Base-by-base conservation (phyloP, 352 stramenopile species). In the Phytophthora aleatoria region DNA sequence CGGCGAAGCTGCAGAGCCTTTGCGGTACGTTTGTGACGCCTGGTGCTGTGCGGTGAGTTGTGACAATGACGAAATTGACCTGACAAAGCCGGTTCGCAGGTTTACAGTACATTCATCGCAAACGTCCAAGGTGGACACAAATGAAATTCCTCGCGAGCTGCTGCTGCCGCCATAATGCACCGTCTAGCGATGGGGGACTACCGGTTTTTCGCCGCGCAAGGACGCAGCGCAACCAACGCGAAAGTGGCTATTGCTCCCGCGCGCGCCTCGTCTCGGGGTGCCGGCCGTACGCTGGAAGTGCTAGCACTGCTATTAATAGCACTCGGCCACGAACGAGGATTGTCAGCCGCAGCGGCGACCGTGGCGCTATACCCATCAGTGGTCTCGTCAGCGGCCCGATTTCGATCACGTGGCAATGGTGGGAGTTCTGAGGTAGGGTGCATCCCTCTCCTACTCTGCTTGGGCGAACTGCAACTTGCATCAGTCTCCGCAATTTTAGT, bases 381-480 rank as follows among this genome's bases (percentile, higher is more conserved):
- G 36, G 38, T 15, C 15, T 5, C 39, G 36, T 16, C 45, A 50
- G 8, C 43, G 13, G 16, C 41, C 24, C 4, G 16, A 16, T 59
- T 57, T 50, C 44, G 64, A 71, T 71, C 50, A 67, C 57, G 64
- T 71, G 58, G 58, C 51, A 39, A 67, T 54, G 43, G 50, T 71
- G 45, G 57, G 51, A 61, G 45, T 13, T 42, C 26, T 61, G 51
- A 68, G 24, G 43, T 64, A 67, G 41, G 50, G 38, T 33, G 49
- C 57, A 66, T 66, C 54, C 45, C 47, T 51, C 41, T 30, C 38
- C 10, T 49, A 11, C 45, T 59, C n/a, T 50, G 59, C 60, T 62
- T 61, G 35, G 33, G 24, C 6, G 43, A 55, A 61, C 60, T 63
- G 61, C 47, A 53, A 63, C 45, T 63, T 57, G 31, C 38, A 45